Conservation (phyloP, 202 grass and related monocot genomes). For the Panicum hallii region DNA sequence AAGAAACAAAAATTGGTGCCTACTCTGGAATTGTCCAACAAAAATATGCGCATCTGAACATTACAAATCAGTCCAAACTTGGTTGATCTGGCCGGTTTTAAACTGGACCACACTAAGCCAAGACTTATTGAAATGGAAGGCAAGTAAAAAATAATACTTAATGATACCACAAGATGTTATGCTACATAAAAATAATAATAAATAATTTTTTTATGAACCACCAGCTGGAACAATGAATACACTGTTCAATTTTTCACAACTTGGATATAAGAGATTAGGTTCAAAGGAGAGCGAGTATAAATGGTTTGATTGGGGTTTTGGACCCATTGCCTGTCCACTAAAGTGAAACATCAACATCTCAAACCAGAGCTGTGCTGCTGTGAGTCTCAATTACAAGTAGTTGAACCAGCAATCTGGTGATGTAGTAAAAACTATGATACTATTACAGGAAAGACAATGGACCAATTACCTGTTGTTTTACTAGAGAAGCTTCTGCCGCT, state of each 20-base stretch:
- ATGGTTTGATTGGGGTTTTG: not conserved
- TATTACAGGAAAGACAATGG: not conserved
- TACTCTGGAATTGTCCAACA: not conserved
- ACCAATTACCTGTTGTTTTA: constrained; percentile 59
- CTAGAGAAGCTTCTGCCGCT: constrained; percentile 64
- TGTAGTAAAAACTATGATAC: not conserved
- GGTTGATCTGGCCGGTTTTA: not conserved
- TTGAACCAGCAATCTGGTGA: constrained; percentile 1
- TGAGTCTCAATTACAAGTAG: not conserved
- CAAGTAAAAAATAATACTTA: not conserved
- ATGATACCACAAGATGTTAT: not conserved
- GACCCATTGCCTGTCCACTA: not conserved
- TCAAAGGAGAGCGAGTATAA: not conserved
- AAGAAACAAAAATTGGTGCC: not conserved
- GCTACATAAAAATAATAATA: not conserved
- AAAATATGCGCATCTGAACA: constrained; percentile 2
- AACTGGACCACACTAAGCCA: not conserved
- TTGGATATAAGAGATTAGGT: not conserved
- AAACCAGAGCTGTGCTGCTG: not conserved
- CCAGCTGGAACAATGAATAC: not conserved
- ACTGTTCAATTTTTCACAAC: not conserved
- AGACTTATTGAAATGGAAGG: not conserved
- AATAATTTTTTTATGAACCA: not conserved
- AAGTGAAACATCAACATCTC: not conserved
- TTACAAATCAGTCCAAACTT: not conserved